These are phyloP conservation scores for Domatiomyces globalis DNA, from an alignment of 2,329 filamentous ascomycete species.

Conservation along the genomic window DNA sequence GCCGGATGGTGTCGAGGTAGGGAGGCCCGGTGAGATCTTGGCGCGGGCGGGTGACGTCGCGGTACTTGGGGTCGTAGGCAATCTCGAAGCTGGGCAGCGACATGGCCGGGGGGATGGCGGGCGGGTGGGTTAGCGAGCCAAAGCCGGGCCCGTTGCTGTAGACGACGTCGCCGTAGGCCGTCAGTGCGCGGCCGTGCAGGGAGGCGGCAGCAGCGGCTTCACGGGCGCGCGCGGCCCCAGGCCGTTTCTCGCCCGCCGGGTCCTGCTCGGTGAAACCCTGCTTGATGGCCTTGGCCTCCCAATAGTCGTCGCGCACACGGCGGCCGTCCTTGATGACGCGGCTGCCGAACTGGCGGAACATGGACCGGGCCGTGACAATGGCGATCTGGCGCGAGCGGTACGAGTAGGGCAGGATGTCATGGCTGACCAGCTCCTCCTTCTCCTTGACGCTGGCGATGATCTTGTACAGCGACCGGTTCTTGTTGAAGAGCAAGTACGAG, in stretches of 20 bases:
- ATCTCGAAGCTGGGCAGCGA: constrained; percentile 72
- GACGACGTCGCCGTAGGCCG: constrained; percentile 67
- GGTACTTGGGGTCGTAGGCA: constrained; percentile 73
- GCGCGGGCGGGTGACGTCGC: constrained; percentile 66
- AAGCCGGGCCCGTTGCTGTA: constrained; percentile 61
- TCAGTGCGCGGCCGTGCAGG: constrained; percentile 37
- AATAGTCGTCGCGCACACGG: constrained; percentile 92
- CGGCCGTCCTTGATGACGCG: constrained; percentile 80
- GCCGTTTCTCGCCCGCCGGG: constrained; percentile 86
- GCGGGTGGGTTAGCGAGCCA: constrained; percentile 48
- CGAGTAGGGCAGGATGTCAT: constrained; percentile 92
- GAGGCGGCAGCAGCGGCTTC: constrained; percentile 59
- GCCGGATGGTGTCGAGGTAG: constrained; percentile 74
- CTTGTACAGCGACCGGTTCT: constrained; percentile 91
- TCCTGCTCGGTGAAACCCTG: constrained; percentile 98
- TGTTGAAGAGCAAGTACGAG: constrained; percentile 97
- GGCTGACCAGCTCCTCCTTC: constrained; percentile 88
- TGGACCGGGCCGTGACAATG: constrained; percentile 91
- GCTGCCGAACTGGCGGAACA: constrained; percentile 97
- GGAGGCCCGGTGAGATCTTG: constrained; percentile 79
- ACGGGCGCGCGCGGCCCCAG: constrained; percentile 75
- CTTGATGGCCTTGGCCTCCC: constrained; percentile 92
- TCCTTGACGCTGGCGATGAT: constrained; percentile 93
- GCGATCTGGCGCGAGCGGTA: constrained; percentile 98
- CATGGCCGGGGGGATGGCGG: constrained; percentile 59